phyloP scores from a whole-genome alignment of 169 alveolate species.

The Cyclospora cayetanensis region DNA sequence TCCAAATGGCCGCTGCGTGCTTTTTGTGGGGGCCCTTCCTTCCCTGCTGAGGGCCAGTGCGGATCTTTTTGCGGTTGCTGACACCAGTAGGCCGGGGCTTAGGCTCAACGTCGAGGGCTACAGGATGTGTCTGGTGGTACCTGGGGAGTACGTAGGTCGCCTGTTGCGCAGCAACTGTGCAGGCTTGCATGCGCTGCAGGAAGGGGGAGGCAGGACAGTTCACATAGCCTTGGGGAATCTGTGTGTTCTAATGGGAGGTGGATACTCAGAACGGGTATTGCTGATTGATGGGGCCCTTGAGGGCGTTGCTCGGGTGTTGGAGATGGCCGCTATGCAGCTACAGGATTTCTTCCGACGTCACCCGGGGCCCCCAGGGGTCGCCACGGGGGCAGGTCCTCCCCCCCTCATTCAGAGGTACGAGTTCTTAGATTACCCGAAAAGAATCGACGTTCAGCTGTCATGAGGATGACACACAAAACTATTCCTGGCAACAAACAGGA shows the following conservation, averaged over 20 bases:
- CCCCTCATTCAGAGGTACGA: conserved; percentile 48
- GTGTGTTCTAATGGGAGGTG: conserved; percentile 54
- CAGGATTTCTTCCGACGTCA: conserved; percentile 53
- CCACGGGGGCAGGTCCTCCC: neutral
- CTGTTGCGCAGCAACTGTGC: conserved; percentile 68
- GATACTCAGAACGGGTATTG: conserved; percentile 62
- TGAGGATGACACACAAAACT: neutral
- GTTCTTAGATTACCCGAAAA: conserved; percentile 62
- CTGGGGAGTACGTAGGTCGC: conserved; percentile 64
- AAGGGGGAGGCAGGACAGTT: conserved; percentile 61
- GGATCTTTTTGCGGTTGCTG: conserved; percentile 62
- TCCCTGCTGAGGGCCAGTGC: conserved; percentile 59
- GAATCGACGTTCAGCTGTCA: conserved; percentile 59
- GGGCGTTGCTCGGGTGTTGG: conserved; percentile 60
- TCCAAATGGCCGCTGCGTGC: conserved; percentile 68
- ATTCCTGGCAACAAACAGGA: no score
- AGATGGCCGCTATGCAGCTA: conserved; percentile 62
- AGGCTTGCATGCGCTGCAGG: conserved; percentile 68
- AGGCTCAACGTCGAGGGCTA: conserved; percentile 50
- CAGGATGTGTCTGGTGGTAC: conserved; percentile 63
- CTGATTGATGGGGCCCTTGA: conserved; percentile 62
- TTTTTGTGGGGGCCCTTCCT: conserved; percentile 37
- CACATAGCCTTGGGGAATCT: conserved; percentile 64
- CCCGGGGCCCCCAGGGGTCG: conserved; percentile 52
- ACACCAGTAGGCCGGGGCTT: conserved; percentile 65